phyloP scores from a whole-genome alignment of 768 basidiomycete genomes.

The Kwoniella dejecticola region DNA sequence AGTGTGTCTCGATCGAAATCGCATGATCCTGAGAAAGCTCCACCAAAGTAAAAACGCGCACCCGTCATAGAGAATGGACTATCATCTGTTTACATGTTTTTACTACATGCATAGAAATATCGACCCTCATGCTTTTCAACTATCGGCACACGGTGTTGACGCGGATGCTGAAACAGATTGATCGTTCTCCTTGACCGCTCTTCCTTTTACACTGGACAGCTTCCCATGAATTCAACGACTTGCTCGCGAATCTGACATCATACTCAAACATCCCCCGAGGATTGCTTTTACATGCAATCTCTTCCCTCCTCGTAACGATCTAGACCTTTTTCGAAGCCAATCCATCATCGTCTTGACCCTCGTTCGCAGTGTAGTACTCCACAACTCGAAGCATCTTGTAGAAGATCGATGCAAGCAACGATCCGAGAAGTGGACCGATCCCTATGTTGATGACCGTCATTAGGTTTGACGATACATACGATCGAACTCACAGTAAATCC shows the following conservation, averaged over 20 bases:
- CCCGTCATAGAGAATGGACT: too few relatives aligned
- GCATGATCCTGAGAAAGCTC: not conserved
- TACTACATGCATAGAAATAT: too few relatives aligned
- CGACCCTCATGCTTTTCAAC: too few relatives aligned
- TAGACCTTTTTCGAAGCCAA: not conserved
- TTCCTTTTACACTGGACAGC: too few relatives aligned
- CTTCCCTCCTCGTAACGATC: not conserved
- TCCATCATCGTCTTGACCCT: slow-evolving; percentile 6
- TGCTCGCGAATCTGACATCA: too few relatives aligned
- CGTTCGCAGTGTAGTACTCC: slow-evolving; percentile 4
- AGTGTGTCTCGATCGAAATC: slow-evolving; percentile 4
- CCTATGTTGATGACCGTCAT: not conserved
- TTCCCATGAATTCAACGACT: too few relatives aligned
- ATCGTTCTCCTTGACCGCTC: too few relatives aligned
- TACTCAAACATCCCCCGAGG: too few relatives aligned
- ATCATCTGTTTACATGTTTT: not conserved
- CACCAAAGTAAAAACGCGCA: not conserved
- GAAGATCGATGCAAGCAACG: not conserved
- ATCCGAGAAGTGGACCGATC: slow-evolving; percentile 1
- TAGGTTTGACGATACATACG: not conserved
- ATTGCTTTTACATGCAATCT: not conserved
- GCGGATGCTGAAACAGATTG: too few relatives aligned
- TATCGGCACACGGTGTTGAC: too few relatives aligned
- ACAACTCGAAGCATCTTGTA: not conserved
- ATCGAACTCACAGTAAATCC: slow-evolving; percentile 1